A percentile compares a stretch with the other conserved stretches of the same genome.
Conservation (phyloP, 2,329 filamentous ascomycete species). For the Coleophoma cylindrospora region DNA sequence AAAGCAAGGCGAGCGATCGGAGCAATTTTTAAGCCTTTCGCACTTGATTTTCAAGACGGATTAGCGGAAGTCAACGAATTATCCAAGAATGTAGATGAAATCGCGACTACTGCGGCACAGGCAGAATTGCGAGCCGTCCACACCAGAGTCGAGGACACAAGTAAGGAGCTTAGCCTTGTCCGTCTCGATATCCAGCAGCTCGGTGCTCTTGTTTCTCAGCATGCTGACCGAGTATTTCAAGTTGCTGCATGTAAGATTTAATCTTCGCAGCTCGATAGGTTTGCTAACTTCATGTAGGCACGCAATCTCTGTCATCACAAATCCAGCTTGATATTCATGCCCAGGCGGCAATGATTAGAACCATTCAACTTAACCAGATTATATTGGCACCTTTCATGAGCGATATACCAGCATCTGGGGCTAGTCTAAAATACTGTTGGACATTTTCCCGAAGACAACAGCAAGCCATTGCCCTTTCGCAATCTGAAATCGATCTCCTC, state of each 20-base stretch:
- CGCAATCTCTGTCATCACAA: not conserved
- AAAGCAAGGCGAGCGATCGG: conserved; percentile 7
- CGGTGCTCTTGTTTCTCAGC: not conserved
- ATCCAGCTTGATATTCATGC: not conserved
- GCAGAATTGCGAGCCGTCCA: conserved; percentile 15
- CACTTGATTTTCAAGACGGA: conserved; percentile 12
- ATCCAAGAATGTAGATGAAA: conserved; percentile 8
- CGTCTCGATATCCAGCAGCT: not conserved
- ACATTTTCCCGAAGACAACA: not conserved
- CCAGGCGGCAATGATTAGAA: too few species aligned
- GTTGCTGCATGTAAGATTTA: not conserved
- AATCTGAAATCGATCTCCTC: not conserved
- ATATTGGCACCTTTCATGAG: too few species aligned
- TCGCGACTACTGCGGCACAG: conserved; percentile 7
- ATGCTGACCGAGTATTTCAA: not conserved
- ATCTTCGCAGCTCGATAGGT: too few species aligned
- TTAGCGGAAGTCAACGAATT: conserved; percentile 9
- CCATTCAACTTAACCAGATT: too few species aligned
- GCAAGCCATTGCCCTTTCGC: not conserved
- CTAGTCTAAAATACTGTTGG: not conserved
- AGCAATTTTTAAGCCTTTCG: conserved; percentile 11
- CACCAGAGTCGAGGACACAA: conserved; percentile 3
- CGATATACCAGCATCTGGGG: too few species aligned
- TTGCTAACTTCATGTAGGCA: too few species aligned
- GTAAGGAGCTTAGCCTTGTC: not conserved